Evolutionary conservation across 441 rosid genomes (phyloP).

Genomic region (Geranium incanum): DNA sequence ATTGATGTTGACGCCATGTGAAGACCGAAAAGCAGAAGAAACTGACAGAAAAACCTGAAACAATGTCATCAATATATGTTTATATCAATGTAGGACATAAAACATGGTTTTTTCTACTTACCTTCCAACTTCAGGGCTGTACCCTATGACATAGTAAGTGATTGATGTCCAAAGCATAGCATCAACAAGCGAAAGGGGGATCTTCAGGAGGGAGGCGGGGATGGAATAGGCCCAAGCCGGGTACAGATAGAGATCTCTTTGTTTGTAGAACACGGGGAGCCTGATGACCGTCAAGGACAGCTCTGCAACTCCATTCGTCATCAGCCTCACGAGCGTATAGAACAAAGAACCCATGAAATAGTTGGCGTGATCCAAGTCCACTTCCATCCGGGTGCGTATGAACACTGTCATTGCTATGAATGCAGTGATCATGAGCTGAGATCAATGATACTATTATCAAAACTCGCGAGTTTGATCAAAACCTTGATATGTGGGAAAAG

Average conservation of each 20-base stretch:
- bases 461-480: constrained; percentile 10
- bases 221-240: constrained; percentile 65
- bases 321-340: constrained; percentile 41
- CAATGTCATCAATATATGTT: not conserved
- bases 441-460: not conserved
- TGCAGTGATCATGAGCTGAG: constrained; percentile 35
- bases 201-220: constrained; percentile 46
- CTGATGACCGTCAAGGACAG: constrained; percentile 42
- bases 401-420: constrained; percentile 51
- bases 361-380: constrained; percentile 37
- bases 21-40: constrained; percentile 41
- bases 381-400: constrained; percentile 30
- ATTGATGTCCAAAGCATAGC: constrained; percentile 50
- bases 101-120: constrained; percentile 14
- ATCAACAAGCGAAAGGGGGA: constrained; percentile 51
- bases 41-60: constrained; percentile 37
- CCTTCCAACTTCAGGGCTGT: constrained; percentile 52
- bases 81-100: too few relatives aligned
- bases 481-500: not conserved
- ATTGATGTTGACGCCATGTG: constrained; percentile 46
- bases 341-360: constrained; percentile 53
- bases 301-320: constrained; percentile 50
- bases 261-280: constrained; percentile 51
- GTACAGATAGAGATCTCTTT: constrained; percentile 43
- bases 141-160: constrained; percentile 67